These are phyloP conservation scores for Abelmoschus esculentus DNA, from an alignment of 345 rosid genomes.

Conservation along the genomic window DNA sequence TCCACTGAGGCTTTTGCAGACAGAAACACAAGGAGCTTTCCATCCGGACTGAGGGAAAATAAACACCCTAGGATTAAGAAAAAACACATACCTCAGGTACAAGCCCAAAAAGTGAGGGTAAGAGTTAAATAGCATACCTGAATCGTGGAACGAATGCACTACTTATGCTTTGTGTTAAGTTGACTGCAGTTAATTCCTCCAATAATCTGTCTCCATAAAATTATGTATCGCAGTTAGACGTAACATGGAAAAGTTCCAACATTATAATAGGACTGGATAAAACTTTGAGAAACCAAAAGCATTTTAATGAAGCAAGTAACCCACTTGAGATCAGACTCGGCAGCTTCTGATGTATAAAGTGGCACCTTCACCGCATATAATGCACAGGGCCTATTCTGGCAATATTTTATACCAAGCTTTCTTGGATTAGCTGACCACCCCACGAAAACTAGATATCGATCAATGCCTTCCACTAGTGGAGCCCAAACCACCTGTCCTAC, in stretches of 20 bases:
- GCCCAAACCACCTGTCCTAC: conserved; percentile 96
- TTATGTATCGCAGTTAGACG: not conserved
- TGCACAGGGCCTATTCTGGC: conserved; percentile 77
- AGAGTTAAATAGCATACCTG: conserved; percentile 41
- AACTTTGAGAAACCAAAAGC: not conserved
- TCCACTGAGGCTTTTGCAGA: conserved; percentile 72
- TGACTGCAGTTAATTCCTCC: conserved; percentile 35
- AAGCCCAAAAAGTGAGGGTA: not conserved
- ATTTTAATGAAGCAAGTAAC: conserved; percentile 18
- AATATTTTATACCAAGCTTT: conserved; percentile 87
- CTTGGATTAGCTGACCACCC: conserved; percentile 74
- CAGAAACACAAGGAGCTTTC: conserved; percentile 63
- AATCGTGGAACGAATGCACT: conserved; percentile 75
- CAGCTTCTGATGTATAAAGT: conserved; percentile 24
- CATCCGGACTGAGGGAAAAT: conserved; percentile 62
- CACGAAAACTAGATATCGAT: conserved; percentile 68
- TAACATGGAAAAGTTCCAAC: conserved; percentile 2
- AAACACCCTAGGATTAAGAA: not conserved
- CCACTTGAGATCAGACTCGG: conserved; percentile 42
- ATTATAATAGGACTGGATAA: not conserved
- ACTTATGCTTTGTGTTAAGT: conserved; percentile 62
- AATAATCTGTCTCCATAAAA: conserved; percentile 38
- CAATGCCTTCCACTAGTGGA: conserved; percentile 34
- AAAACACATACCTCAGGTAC: not conserved
- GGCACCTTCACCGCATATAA: conserved; percentile 51